Percentiles rank a stretch among this genome's conserved stretches.
phyloP scores from a whole-genome alignment of 2,329 filamentous ascomycete species.

The Aureobasidium melanogenum region DNA sequence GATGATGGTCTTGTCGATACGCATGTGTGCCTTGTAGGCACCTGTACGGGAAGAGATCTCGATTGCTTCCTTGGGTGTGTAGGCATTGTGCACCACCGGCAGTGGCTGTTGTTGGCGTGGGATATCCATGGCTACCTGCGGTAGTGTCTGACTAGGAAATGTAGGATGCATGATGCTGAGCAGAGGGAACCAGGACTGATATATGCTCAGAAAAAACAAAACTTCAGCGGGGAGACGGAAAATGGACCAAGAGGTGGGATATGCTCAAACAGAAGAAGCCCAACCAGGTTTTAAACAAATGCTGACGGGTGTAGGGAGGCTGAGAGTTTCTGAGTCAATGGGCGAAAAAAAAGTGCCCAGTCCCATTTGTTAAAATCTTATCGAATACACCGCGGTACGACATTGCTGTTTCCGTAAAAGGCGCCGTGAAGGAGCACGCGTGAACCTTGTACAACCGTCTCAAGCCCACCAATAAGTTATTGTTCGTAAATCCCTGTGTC shows the following conservation, averaged over 20 bases:
- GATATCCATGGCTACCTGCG: not conserved
- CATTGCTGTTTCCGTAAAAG: not conserved
- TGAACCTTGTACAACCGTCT: not conserved
- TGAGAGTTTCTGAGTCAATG: not conserved
- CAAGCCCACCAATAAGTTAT: not conserved
- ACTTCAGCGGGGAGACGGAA: not conserved
- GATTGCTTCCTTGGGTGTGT: conserved; percentile 31
- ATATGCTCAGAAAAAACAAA: not conserved
- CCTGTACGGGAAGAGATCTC: conserved; percentile 44
- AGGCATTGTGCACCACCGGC: not conserved
- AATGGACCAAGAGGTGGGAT: not conserved
- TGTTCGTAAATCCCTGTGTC: not conserved
- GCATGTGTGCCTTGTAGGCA: conserved; percentile 43
- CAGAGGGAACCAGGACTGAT: not conserved
- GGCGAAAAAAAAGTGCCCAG: not conserved
- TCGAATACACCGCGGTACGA: conserved; percentile 1
- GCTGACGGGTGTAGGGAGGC: not conserved
- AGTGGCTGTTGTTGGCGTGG: not conserved
- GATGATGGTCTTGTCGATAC: conserved; percentile 45
- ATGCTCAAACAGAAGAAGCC: not conserved
- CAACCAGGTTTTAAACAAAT: not conserved
- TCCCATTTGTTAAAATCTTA: not conserved
- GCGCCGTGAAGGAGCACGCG: not conserved
- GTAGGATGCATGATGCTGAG: not conserved
- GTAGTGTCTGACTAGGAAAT: not conserved